Base-by-base conservation (phyloP, 2,329 filamentous ascomycete genomes). In the Ophiostoma australiae region DNA sequence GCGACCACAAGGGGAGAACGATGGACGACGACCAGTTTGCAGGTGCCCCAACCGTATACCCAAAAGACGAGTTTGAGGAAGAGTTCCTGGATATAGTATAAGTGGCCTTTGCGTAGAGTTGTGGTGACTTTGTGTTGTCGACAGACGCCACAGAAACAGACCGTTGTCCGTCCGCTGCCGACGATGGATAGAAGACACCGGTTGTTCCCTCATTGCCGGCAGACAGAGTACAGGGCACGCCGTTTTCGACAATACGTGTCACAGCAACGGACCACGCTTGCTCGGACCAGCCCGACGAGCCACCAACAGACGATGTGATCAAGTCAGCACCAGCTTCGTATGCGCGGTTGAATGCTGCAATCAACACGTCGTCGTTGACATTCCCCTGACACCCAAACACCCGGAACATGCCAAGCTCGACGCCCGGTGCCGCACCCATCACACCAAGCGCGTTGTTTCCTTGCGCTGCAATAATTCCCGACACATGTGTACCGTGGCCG, bases 401-500 rank as follows among this genome's bases (percentile, higher is more conserved):
- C 27, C 15, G 27, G 31, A 31, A 63, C 58, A 63, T 63, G 58
- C 58, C 58, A 7, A 63, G 58, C 27, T 23, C 27, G 8, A 63
- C 58, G 27, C 27, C 58, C 10, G 58, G 58, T 4, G 58, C 58
- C 10, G 58, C 58, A 17, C 58, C 58, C 31, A 13, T 2, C 8
- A 63, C 27, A 17, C 58, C 58, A 17, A 63, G 58, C 27, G 27
- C 58, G 11, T 33, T 27, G 58, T 31, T 63, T 8, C 58, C 27
- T 27, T 63, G 58, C 27, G 58, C 58, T 27, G 58, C 58, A 23
- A 63, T 27, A 10, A 63, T 63, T 10, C 58, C 58, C 27, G 58
- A 23, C 8, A 63, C 58, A 17, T 63, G 70, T 27, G 58, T 63
- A 23, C 58, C 58, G 27, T 82, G 87, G 58, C 88, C 88, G 78